Evolutionary conservation across 768 basidiomycete genomes (phyloP).

Genomic region (Tylopilus vinaceipallidus): DNA sequence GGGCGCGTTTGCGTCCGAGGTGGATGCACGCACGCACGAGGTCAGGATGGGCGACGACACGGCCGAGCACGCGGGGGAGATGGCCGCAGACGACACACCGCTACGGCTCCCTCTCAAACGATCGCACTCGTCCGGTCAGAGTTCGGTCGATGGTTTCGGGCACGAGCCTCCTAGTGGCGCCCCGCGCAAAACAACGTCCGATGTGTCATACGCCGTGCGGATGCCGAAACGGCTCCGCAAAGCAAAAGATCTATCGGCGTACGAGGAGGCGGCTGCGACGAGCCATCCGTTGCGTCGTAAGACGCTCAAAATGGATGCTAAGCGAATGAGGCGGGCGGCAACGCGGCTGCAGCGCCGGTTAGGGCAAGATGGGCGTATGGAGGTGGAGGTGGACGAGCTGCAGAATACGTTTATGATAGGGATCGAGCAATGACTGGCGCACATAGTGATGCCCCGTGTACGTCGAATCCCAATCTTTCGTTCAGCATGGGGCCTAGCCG

Average conservation of each 20-base stretch:
- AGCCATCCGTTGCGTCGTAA: conserved; percentile 51
- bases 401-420: conserved; percentile 25
- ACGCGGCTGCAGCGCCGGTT: conserved; percentile 23
- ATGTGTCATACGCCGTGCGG: conserved; percentile 6
- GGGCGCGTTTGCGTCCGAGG: conserved; percentile 61
- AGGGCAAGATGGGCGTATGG: conserved; percentile 27
- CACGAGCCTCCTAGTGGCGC: neutral
- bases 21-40: too few species aligned
- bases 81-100: conserved; percentile 40
- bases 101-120: conserved; percentile 32
- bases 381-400: conserved; percentile 23
- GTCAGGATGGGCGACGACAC: conserved; percentile 46
- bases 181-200: too few species aligned
- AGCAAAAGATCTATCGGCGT: conserved; percentile 51
- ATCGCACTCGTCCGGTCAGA: conserved; percentile 13
- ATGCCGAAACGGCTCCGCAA: conserved; percentile 60
- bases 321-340: conserved; percentile 55
- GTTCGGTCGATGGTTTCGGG: neutral
- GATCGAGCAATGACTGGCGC: conserved; percentile 13
- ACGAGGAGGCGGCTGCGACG: conserved; percentile 48
- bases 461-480: neutral
- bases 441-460: too few species aligned
- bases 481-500: too few species aligned
- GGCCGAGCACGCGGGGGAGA: conserved; percentile 31
- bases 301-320: conserved; percentile 62